A percentile compares a stretch with the other conserved stretches of the same genome.
Conservation (phyloP, 495 filamentous ascomycete genomes). For the Hapsidospora chrysogenum region DNA sequence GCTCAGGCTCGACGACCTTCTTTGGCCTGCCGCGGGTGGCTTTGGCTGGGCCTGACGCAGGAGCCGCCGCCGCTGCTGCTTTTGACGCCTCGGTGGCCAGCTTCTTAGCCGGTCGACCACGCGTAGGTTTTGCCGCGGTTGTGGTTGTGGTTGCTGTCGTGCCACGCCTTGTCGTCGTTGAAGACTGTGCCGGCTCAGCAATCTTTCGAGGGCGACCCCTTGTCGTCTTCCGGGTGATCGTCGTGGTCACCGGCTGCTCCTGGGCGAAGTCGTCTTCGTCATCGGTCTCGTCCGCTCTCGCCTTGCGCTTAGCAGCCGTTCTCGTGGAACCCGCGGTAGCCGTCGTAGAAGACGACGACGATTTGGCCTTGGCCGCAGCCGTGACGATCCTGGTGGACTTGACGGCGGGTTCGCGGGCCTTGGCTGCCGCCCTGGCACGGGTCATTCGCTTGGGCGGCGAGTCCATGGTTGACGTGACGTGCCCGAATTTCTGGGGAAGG, state of each 20-base stretch:
- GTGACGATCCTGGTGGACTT: slow-evolving; percentile 16
- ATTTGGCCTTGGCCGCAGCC: slow-evolving; percentile 21
- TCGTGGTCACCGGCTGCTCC: slow-evolving; percentile 7
- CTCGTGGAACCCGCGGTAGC: slow-evolving; percentile 9
- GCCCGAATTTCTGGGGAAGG: too few relatives aligned
- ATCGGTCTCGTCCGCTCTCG: slow-evolving; percentile 20
- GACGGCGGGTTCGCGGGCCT: slow-evolving; percentile 16
- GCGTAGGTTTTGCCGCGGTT: neutral
- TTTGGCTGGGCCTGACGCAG: too few relatives aligned
- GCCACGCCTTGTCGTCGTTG: too few relatives aligned
- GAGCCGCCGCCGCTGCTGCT: slow-evolving; percentile 5
- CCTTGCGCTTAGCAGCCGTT: slow-evolving; percentile 26
- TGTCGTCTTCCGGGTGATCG: slow-evolving; percentile 8
- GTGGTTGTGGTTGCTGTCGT: slow-evolving; percentile 3
- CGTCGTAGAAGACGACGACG: slow-evolving; percentile 8
- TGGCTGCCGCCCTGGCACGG: slow-evolving; percentile 36
- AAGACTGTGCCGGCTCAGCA: slow-evolving; percentile 6
- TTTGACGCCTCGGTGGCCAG: slow-evolving; percentile 1
- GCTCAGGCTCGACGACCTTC: slow-evolving; percentile 9
- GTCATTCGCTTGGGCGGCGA: slow-evolving; percentile 43
- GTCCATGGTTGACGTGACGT: too few relatives aligned
- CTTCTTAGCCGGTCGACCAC: slow-evolving; percentile 1
- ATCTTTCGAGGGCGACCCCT: slow-evolving; percentile 18
- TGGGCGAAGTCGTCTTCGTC: too few relatives aligned
- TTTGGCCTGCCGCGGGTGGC: slow-evolving; percentile 15